Evolutionary conservation across 2,329 filamentous ascomycete genomes (phyloP).

Genomic region (Escovopsis weberi): DNA sequence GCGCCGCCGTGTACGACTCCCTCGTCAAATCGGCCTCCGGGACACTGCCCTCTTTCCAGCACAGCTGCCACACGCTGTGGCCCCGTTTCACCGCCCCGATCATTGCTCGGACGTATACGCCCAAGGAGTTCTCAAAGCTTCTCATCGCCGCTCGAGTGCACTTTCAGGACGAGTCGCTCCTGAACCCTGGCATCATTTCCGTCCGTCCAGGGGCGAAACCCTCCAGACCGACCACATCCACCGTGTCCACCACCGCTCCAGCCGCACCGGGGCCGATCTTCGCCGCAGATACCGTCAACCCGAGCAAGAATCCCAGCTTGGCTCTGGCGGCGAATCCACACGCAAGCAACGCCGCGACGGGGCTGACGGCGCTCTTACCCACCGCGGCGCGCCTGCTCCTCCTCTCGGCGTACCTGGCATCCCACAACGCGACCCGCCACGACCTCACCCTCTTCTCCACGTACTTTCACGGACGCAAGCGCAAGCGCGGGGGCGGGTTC

Average conservation of each 20-base stretch:
- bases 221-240: no score
- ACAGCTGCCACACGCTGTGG: constrained; percentile 66
- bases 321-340: no score
- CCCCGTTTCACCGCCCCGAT: constrained; percentile 70
- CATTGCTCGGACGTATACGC: constrained; percentile 53
- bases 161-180: constrained; percentile 57
- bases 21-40: constrained; percentile 67
- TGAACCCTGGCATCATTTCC: constrained; percentile 49
- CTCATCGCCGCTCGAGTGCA: constrained; percentile 55
- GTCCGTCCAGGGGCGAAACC: constrained; percentile 4
- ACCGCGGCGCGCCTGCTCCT: constrained; percentile 61
- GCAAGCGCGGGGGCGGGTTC: constrained; percentile 34
- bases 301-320: no score
- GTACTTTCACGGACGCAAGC: constrained; percentile 38
- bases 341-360: constrained; percentile 13
- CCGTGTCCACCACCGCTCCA: no score
- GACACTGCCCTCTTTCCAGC: constrained; percentile 58
- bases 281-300: no score
- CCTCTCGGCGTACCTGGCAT: constrained; percentile 65
- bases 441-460: constrained; percentile 67
- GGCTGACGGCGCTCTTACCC: constrained; percentile 46
- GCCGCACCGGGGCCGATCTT: not conserved
- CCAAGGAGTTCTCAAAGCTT: constrained; percentile 72
- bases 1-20: constrained; percentile 74
- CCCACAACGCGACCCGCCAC: constrained; percentile 62